Percentiles rank a stretch among this genome's conserved stretches.
phyloP scores from a whole-genome alignment of 129 eudicot species.

The Silybum marianum region DNA sequence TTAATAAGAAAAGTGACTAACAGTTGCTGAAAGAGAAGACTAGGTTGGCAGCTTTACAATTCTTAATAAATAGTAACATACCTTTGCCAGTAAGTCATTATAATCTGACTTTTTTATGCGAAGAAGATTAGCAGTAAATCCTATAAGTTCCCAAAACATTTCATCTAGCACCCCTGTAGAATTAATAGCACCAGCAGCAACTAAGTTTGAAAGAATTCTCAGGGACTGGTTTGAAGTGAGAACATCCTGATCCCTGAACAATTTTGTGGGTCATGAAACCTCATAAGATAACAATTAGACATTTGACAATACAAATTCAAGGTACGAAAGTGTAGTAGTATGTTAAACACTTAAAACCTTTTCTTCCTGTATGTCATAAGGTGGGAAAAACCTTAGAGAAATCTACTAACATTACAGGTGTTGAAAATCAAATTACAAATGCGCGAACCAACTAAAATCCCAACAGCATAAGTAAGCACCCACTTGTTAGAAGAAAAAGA shows the following conservation, averaged over 20 bases:
- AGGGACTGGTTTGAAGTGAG: conserved; percentile 65
- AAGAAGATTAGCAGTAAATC: conserved; percentile 58
- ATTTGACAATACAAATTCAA: conserved; percentile 7
- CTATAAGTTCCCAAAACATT: conserved; percentile 65
- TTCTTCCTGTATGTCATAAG: background rate
- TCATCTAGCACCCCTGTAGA: conserved; percentile 73
- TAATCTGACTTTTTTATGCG: conserved; percentile 42
- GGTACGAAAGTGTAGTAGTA: conserved; percentile 5
- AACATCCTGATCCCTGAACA: conserved; percentile 73
- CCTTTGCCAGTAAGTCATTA: conserved; percentile 74
- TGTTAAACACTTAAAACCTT: background rate
- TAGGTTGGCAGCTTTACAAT: background rate
- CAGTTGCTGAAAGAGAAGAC: background rate
- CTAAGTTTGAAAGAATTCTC: conserved; percentile 76
- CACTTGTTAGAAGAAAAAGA: too few relatives aligned
- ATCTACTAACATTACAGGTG: background rate
- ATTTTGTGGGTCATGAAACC: conserved; percentile 7
- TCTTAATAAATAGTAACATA: conserved; percentile 24
- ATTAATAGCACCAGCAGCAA: conserved; percentile 78
- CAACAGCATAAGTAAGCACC: too few relatives aligned
- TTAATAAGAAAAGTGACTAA: background rate
- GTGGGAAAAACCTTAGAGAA: background rate
- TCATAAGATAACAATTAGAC: conserved; percentile 14
- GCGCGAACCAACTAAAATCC: background rate
- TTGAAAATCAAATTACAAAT: background rate